phyloP scores from a whole-genome alignment of 768 basidiomycete genomes.

The Trametes villosa region DNA sequence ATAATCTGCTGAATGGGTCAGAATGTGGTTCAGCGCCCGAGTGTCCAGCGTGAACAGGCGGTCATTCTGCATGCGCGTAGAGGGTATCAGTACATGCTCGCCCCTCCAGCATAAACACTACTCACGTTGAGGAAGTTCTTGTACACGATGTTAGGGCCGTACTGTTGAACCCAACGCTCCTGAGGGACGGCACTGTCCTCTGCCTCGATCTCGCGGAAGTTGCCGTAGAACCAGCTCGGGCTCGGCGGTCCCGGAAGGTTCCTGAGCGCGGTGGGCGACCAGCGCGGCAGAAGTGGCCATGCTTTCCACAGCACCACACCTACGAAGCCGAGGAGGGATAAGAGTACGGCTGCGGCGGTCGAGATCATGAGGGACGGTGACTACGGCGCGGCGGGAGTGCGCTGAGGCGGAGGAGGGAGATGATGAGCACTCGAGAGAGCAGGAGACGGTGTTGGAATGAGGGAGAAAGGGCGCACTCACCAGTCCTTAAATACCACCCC shows the following conservation, averaged over 20 bases:
- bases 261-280: slow-evolving; percentile 43
- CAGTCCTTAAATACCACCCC: no score
- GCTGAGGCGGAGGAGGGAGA: not conserved
- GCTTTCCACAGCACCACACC: not conserved
- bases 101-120: not conserved
- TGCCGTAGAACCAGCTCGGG: slow-evolving; percentile 51
- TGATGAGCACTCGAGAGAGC: not conserved
- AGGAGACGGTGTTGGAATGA: no score
- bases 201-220: slow-evolving; percentile 48
- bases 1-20: slow-evolving; percentile 60
- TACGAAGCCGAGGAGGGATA: not conserved
- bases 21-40: slow-evolving; percentile 65
- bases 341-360: not conserved
- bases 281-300: not conserved
- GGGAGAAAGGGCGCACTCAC: no score
- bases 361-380: not conserved
- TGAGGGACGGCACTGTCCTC: slow-evolving; percentile 39
- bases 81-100: not conserved
- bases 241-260: slow-evolving; percentile 55
- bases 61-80: not conserved
- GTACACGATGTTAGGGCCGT: slow-evolving; percentile 52
- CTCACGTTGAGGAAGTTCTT: slow-evolving; percentile 50
- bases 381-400: not conserved
- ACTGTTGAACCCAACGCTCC: slow-evolving; percentile 49
- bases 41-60: slow-evolving; percentile 46